phyloP scores from a whole-genome alignment of 768 basidiomycete genomes.

The Macrolepiota albuminosa region DNA sequence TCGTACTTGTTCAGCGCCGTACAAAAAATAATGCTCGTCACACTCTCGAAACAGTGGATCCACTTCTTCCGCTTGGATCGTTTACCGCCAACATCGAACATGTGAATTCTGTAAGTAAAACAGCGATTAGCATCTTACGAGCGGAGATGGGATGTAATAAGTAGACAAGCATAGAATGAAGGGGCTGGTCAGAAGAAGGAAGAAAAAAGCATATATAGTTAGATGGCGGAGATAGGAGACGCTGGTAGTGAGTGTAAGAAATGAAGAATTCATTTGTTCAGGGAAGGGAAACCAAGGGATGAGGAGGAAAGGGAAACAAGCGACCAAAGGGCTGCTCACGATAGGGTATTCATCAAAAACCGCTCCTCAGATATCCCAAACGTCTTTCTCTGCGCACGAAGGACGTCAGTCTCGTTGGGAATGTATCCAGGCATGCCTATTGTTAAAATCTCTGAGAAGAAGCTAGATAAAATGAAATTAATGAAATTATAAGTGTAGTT shows the following conservation, averaged over 20 bases:
- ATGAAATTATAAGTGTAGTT: background rate
- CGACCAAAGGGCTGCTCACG: constrained; percentile 26
- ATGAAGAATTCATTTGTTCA: background rate
- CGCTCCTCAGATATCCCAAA: constrained; percentile 89
- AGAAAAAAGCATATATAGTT: no score
- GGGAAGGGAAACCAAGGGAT: no score
- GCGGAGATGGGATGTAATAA: background rate
- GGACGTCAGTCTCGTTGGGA: constrained; percentile 80
- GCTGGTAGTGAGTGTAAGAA: no score
- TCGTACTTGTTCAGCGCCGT: constrained; percentile 49
- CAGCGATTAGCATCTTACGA: background rate
- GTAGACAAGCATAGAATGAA: background rate
- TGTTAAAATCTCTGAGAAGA: constrained; percentile 76
- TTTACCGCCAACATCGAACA: no score
- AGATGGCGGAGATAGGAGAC: no score
- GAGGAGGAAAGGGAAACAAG: no score
- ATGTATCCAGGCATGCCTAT: constrained; percentile 75
- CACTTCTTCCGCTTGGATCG: no score
- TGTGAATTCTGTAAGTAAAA: constrained; percentile 28
- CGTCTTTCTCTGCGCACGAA: constrained; percentile 80
- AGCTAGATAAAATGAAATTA: constrained; percentile 37
- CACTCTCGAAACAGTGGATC: no score
- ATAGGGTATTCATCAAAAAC: constrained; percentile 61
- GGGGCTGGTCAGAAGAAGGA: no score
- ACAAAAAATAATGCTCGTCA: no score